Base-by-base conservation (phyloP, 1,284 basidiomycete genomes). In the Marasmius fiardii region DNA sequence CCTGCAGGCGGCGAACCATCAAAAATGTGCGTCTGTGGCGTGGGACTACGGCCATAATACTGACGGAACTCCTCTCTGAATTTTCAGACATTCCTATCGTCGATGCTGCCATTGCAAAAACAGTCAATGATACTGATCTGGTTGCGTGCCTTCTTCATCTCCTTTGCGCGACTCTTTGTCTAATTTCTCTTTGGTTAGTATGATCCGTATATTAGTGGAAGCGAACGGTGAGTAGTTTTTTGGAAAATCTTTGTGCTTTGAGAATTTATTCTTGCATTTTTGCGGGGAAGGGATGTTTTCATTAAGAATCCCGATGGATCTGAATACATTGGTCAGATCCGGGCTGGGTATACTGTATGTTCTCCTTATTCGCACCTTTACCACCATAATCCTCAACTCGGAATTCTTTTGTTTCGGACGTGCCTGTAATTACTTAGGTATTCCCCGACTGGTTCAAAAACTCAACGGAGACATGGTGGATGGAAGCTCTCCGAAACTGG, bases 381-480 rank as follows among this genome's bases (percentile, higher is more conserved):
- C 23, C 10, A 24, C 49, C 41, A 12, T 21, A 4, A 48, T 6
- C 41, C 23, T 24, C 24, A 14, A n/a, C n/a, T n/a, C n/a, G n/a
- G n/a, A n/a, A n/a, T n/a, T n/a, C n/a, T n/a, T n/a, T n/a, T n/a
- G n/a, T n/a, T n/a, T n/a, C n/a, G n/a, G n/a, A n/a, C n/a, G n/a
- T n/a, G n/a, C n/a, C n/a, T n/a, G n/a, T n/a, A n/a, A n/a, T n/a
- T n/a, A 35, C 31, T 37, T 49, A 78, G 78, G 76, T 73, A 14
- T 88, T 85, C 68, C 83, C 85, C 0, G 87, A 90, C 64, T 90
- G 86, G 86, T 87, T 89, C 63, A 74, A 76, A 35, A 70, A 78
- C 16, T 80, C 82, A 52, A 78, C 82, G 0, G 75, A 79, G 59
- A 56, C 68, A 18, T 85, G 79, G 74, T 87, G 84, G 84, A 79